These are phyloP conservation scores for Chenopodium berlandieri DNA, from an alignment of 148 eudicot species.

Conservation along the genomic window DNA sequence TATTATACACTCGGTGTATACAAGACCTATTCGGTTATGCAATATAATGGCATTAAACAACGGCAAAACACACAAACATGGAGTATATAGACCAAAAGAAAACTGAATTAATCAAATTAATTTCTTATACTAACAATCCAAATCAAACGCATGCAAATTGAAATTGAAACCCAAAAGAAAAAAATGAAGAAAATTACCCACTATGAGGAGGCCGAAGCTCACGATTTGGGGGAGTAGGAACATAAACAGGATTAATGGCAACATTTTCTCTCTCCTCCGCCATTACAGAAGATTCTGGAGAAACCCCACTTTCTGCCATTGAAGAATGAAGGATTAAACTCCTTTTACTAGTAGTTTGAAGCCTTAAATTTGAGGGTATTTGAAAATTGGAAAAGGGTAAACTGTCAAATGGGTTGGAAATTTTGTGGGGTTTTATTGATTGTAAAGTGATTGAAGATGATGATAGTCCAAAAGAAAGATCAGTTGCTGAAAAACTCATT, in stretches of 20 bases:
- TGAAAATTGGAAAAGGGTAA: constrained; percentile 4
- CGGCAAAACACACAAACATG: too few species aligned
- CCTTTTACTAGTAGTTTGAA: neutral
- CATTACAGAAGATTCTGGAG: constrained; percentile 11
- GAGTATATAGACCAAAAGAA: too few species aligned
- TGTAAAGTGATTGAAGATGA: neutral
- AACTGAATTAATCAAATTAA: too few species aligned
- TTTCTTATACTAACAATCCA: neutral
- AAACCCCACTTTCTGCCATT: constrained; percentile 23
- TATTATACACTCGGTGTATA: too few species aligned
- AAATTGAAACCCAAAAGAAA: neutral
- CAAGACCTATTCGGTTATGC: too few species aligned
- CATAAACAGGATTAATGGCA: constrained; percentile 41
- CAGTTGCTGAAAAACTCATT: constrained; percentile 22
- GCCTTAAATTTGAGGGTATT: constrained; percentile 12
- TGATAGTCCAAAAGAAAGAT: constrained; percentile 7
- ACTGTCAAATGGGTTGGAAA: neutral
- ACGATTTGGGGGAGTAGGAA: constrained; percentile 65
- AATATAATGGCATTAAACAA: neutral
- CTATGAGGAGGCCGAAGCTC: constrained; percentile 82
- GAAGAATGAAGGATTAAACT: neutral
- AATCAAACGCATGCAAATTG: neutral
- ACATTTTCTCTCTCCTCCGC: constrained; percentile 19
- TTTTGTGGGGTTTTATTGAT: constrained; percentile 3
- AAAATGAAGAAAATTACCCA: constrained; percentile 46